A percentile compares a stretch with the other conserved stretches of the same genome.
Evolutionary conservation across 2,329 filamentous ascomycete genomes (phyloP).

Genomic region (Alternaria consortialis): DNA sequence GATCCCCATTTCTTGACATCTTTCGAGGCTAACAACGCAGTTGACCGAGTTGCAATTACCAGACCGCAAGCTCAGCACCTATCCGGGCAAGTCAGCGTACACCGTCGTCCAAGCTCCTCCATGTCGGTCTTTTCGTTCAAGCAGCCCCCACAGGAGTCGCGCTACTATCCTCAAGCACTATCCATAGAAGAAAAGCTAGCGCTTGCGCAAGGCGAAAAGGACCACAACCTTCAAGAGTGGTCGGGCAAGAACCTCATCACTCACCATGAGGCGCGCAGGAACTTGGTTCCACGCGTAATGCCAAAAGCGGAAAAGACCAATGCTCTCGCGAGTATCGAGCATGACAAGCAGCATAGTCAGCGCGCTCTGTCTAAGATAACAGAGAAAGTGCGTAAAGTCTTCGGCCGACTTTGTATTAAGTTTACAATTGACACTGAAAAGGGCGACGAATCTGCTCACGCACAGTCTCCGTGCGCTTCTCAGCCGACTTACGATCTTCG

Average conservation of each 20-base stretch:
- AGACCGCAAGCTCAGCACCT: conserved; percentile 1
- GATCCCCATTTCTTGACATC: not conserved
- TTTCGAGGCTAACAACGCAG: not conserved
- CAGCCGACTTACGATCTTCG: conserved; percentile 14
- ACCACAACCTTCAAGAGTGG: conserved; percentile 34
- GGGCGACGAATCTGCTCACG: conserved; percentile 12
- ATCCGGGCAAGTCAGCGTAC: not conserved
- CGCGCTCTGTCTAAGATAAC: conserved; percentile 1
- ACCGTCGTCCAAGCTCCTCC: not conserved
- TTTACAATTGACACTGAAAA: conserved; percentile 10
- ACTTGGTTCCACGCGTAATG: conserved; percentile 17
- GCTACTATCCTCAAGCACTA: conserved; percentile 36
- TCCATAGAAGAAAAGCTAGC: conserved; percentile 24
- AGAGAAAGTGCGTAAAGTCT: conserved; percentile 19
- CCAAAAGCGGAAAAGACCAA: conserved; percentile 15
- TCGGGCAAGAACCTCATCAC: conserved; percentile 13
- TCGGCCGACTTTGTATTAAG: conserved; percentile 12
- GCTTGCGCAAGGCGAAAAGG: conserved; percentile 25
- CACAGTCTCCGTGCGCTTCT: conserved; percentile 10
- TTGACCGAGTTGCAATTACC: not conserved
- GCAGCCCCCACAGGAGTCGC: conserved; percentile 10
- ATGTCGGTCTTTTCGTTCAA: conserved; percentile 6
- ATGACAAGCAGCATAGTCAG: conserved; percentile 21
- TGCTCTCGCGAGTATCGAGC: conserved; percentile 15
- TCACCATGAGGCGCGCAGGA: conserved; percentile 19